phyloP scores from a whole-genome alignment of 352 stramenopile genomes.

The Phytophthora tentaculata region DNA sequence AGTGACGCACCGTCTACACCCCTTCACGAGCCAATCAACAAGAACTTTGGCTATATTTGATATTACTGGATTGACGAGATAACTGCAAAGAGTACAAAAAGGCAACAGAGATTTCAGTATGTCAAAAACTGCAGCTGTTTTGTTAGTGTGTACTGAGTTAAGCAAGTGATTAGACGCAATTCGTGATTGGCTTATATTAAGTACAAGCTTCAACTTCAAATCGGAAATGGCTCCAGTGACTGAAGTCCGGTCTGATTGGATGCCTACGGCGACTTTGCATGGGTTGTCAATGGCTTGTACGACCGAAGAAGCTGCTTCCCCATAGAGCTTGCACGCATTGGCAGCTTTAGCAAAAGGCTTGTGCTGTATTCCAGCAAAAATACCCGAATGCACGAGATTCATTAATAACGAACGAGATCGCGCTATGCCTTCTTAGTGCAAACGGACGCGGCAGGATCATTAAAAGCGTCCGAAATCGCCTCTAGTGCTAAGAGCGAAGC shows the following conservation, averaged over 20 bases:
- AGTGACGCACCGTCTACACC: slow-evolving; percentile 21
- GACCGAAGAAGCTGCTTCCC: no score
- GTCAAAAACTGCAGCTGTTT: neutral
- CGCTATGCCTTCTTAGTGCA: slow-evolving; percentile 10
- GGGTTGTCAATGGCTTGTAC: neutral
- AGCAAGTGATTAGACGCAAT: slow-evolving; percentile 34
- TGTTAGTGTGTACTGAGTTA: slow-evolving; percentile 17
- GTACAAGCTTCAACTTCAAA: slow-evolving; percentile 26
- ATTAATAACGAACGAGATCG: no score
- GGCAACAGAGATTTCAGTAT: neutral
- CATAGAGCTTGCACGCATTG: no score
- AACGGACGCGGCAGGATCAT: slow-evolving; percentile 14
- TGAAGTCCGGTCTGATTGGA: slow-evolving; percentile 16
- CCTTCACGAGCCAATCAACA: slow-evolving; percentile 18
- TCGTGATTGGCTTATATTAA: slow-evolving; percentile 11
- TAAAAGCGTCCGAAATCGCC: slow-evolving; percentile 74
- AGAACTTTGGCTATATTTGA: neutral
- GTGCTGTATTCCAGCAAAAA: no score
- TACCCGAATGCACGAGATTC: no score
- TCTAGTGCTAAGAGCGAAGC: slow-evolving; percentile 70
- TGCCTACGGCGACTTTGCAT: slow-evolving; percentile 1
- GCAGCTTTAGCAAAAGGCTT: no score
- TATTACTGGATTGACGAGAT: neutral
- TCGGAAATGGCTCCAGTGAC: slow-evolving; percentile 10
- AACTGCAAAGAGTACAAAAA: slow-evolving; percentile 27